phyloP scores from a whole-genome alignment of 2,329 filamentous ascomycete genomes.

The Ophiosphaerella herpotricha region DNA sequence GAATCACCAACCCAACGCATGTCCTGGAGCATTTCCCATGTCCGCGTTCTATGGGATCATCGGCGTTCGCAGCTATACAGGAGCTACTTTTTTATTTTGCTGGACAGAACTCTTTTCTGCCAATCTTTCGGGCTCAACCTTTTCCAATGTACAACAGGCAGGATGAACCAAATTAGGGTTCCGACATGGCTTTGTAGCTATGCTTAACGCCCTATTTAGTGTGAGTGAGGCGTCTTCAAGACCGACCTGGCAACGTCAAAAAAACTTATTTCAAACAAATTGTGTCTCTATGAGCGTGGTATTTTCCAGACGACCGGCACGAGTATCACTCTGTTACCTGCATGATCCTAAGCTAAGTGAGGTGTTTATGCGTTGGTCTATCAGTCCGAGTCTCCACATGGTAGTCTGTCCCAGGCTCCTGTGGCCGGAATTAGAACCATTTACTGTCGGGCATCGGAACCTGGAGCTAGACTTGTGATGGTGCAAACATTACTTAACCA shows the following conservation, averaged over 20 bases:
- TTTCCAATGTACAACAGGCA: not conserved
- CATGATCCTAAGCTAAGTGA: not conserved
- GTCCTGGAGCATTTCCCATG: too few relatives aligned
- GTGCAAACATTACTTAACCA: not conserved
- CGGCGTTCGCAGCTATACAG: constrained; percentile 1
- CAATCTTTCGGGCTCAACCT: not conserved
- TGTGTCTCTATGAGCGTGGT: not conserved
- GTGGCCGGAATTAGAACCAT: not conserved
- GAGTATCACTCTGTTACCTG: not conserved
- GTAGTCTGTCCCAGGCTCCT: not conserved
- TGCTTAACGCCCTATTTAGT: too few relatives aligned
- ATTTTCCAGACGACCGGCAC: too few relatives aligned
- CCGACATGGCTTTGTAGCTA: too few relatives aligned
- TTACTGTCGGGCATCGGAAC: not conserved
- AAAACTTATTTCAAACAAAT: too few relatives aligned
- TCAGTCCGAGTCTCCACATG: not conserved
- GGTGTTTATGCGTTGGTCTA: not conserved
- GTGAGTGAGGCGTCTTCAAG: too few relatives aligned
- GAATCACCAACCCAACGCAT: too few relatives aligned
- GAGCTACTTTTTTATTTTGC: not conserved
- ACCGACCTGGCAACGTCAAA: too few relatives aligned
- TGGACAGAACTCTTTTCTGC: not conserved
- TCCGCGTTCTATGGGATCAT: not conserved
- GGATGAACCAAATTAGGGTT: not conserved
- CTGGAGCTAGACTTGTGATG: not conserved